Percentiles rank a stretch among this genome's conserved stretches.
Conservation (phyloP, 805 yeast species). For the Soucietia sequanensis region DNA sequence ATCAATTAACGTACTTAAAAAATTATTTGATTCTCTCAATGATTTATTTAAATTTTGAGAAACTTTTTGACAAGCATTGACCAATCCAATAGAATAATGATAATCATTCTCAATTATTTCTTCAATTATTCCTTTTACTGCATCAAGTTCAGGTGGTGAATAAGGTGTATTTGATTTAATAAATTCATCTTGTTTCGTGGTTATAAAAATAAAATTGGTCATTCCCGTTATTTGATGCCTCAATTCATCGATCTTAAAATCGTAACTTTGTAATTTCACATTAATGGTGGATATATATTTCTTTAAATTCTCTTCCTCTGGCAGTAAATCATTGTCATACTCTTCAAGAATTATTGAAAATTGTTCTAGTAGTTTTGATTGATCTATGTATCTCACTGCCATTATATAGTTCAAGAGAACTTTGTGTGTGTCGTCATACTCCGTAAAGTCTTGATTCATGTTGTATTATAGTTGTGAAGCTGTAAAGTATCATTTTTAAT, state of each 20-base stretch:
- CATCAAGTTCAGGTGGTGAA: conserved; percentile 38
- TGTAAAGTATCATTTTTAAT: too few species aligned
- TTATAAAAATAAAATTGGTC: conserved; percentile 38
- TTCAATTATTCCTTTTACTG: conserved; percentile 47
- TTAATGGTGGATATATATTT: conserved; percentile 28
- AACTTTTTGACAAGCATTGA: conserved; percentile 33
- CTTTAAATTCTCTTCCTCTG: conserved; percentile 5
- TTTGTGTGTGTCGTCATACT: conserved; percentile 11
- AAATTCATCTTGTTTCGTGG: conserved; percentile 37
- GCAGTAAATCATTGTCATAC: conserved; percentile 2
- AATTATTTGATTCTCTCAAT: conserved; percentile 34
- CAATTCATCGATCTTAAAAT: conserved; percentile 42
- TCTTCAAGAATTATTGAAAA: conserved; percentile 16
- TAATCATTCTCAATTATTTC: conserved; percentile 38
- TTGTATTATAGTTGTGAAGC: too few species aligned
- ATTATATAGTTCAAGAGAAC: conserved; percentile 30
- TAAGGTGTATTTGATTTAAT: conserved; percentile 39
- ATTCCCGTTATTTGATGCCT: conserved; percentile 34
- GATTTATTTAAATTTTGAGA: conserved; percentile 24
- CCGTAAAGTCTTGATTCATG: too few species aligned
- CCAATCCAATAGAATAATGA: conserved; percentile 32
- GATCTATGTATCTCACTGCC: conserved; percentile 20
- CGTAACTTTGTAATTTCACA: conserved; percentile 30
- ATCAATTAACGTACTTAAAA: conserved; percentile 40
- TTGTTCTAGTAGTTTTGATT: conserved; percentile 17